Conservation (phyloP, 139 green algal genomes). For the Picochlorum sp. region DNA sequence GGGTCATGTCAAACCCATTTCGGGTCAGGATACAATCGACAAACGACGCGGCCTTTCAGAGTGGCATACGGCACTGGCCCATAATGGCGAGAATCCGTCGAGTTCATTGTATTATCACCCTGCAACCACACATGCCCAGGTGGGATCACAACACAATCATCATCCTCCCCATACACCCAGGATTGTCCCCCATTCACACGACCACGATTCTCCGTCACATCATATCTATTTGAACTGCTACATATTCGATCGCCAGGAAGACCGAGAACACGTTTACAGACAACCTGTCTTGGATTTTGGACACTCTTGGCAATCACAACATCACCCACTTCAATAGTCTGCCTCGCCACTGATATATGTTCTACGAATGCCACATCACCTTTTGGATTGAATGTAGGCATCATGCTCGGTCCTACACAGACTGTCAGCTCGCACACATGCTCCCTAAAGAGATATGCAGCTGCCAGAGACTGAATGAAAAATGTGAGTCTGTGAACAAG, state of each 20-base stretch:
- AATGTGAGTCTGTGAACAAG: background rate
- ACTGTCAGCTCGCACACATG: conserved; percentile 43
- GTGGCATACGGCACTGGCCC: conserved; percentile 62
- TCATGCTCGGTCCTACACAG: conserved; percentile 70
- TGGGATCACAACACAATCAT: conserved; percentile 33
- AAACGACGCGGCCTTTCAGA: conserved; percentile 49
- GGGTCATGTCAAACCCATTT: too few species aligned
- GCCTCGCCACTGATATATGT: conserved; percentile 29
- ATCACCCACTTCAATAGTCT: conserved; percentile 39
- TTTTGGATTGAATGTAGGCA: conserved; percentile 66
- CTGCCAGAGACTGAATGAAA: conserved; percentile 16
- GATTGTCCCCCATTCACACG: too few species aligned
- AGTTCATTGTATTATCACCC: conserved; percentile 70
- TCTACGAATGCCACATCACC: conserved; percentile 68
- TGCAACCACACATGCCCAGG: conserved; percentile 67
- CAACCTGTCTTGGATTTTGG: conserved; percentile 54
- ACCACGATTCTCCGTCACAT: too few species aligned
- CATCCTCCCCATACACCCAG: background rate
- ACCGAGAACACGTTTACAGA: conserved; percentile 66
- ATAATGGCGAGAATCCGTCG: conserved; percentile 65
- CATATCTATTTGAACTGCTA: too few species aligned
- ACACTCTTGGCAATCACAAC: conserved; percentile 56
- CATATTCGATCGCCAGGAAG: conserved; percentile 40
- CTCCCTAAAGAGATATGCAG: conserved; percentile 37
- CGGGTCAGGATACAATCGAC: conserved; percentile 34